Base-by-base conservation (phyloP, 2,329 filamentous ascomycete genomes). In the Podosphaera aphanis region DNA sequence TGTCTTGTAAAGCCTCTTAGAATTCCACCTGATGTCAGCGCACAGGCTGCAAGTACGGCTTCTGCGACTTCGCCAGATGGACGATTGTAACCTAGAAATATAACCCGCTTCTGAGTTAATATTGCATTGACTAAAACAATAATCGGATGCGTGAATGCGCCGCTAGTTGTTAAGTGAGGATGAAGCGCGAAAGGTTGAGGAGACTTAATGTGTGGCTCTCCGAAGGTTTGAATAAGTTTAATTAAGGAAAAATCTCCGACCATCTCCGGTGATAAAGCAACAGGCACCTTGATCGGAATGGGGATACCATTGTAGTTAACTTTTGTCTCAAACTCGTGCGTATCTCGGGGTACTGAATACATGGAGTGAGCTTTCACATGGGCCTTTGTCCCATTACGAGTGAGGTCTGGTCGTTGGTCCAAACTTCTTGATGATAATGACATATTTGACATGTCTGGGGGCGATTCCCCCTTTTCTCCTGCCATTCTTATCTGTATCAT, bases 201-300 rank as follows among this genome's bases (percentile, higher is more conserved):
- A 8, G 79, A 73, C 55, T 84, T 79, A n/a, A 77, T 65, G 60
- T 95, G 88, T 16, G 82, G 70, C 10, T 78, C 76, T 38, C 83
- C 83, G 61, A 95, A 95, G 46, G 83, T 93, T 56, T 93, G 85
- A 52, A 98, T 93, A 46, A 98, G 75, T 61, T 95, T 95, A 64
- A 98, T 82, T 47, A 98, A 70, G 33, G 86, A 95, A 59, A 98
- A 98, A 63, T 98, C 90, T 50, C 90, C 90, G 15, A 98, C 90
- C 0, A 83, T 94, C 66, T 98, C 90, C 1, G 86, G 83, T 66
- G 86, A 88, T 48, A 93, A 73, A 10, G 90, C 86, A 2, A 88
- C 86, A 0, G 90, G 90, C 6, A 98, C 79, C 63, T 95, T 95
- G 64, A 98, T 84, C 1, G 90, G 90, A 23, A 98, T 88, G 0